Evolutionary conservation across 164 flowering plant genomes (phyloP).

Genomic region (Echeveria elegans): DNA sequence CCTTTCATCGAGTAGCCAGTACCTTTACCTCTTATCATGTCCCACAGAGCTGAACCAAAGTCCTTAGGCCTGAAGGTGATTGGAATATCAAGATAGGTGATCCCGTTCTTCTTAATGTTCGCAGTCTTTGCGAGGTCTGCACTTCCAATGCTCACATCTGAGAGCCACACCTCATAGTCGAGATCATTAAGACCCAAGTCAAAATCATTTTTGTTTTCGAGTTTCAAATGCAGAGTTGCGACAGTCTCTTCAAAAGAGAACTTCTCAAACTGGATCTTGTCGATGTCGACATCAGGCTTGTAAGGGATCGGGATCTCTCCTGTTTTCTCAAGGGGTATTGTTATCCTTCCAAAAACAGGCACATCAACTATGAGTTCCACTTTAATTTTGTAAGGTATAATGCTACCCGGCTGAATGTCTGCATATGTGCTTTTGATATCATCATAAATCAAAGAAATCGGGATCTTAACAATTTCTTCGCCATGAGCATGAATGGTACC

Average conservation of each 20-base stretch:
- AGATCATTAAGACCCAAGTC: conserved; percentile 55
- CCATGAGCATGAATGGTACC: conserved; percentile 81
- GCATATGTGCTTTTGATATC: conserved; percentile 65
- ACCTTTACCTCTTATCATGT: conserved; percentile 80
- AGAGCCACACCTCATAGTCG: conserved; percentile 67
- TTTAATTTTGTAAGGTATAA: conserved; percentile 67
- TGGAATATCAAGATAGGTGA: conserved; percentile 49
- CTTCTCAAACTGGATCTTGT: conserved; percentile 52
- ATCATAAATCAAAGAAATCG: conserved; percentile 55
- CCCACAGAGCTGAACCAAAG: conserved; percentile 81
- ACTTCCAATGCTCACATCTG: conserved; percentile 56
- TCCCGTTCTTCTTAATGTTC: conserved; percentile 49
- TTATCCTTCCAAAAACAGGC: conserved; percentile 72
- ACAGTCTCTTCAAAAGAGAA: conserved; percentile 78
- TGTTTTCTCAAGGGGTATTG: conserved; percentile 71
- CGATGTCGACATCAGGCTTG: conserved; percentile 75
- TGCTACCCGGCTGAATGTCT: conserved; percentile 78
- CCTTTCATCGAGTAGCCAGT: conserved; percentile 77
- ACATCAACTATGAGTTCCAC: conserved; percentile 77
- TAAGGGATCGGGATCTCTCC: conserved; percentile 86
- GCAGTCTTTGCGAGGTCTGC: conserved; percentile 50
- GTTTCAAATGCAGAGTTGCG: conserved; percentile 59
- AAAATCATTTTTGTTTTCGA: conserved; percentile 77
- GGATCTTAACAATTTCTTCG: conserved; percentile 75
- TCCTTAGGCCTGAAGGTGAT: conserved; percentile 81